These are phyloP conservation scores for Clarireedia monteithiana DNA, from an alignment of 2,329 filamentous ascomycete genomes.

Conservation along the genomic window DNA sequence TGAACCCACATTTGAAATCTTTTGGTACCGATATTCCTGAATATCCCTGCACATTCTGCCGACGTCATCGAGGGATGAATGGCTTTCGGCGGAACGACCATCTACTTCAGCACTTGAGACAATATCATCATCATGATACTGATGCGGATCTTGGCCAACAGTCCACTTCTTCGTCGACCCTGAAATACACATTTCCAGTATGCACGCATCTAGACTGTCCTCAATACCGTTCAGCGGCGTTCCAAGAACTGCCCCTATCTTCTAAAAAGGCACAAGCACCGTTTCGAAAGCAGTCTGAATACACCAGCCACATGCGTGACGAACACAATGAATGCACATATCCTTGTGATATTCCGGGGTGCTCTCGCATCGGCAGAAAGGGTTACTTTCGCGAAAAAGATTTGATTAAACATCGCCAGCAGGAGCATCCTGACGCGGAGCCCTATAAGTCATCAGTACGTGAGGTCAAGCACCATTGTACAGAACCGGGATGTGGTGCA, in stretches of 20 bases:
- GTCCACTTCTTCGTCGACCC: neutral
- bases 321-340: slow-evolving; percentile 30
- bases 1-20: slow-evolving; percentile 24
- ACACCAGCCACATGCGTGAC: slow-evolving; percentile 31
- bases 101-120: slow-evolving; percentile 31
- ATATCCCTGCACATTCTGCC: slow-evolving; percentile 30
- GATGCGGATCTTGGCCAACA: no score
- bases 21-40: slow-evolving; percentile 12
- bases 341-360: slow-evolving; percentile 28
- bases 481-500: no score
- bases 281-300: slow-evolving; percentile 22
- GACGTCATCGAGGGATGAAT: slow-evolving; percentile 26
- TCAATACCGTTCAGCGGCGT: slow-evolving; percentile 7
- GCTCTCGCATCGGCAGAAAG: slow-evolving; percentile 16
- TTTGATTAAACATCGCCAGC: slow-evolving; percentile 12
- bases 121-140: slow-evolving; percentile 31
- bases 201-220: slow-evolving; percentile 12
- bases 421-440: slow-evolving; percentile 6
- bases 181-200: slow-evolving; percentile 7
- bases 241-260: slow-evolving; percentile 9
- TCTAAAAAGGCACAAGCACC: slow-evolving; percentile 2
- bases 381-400: slow-evolving; percentile 20
- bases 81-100: slow-evolving; percentile 34
- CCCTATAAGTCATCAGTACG: neutral
- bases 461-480: no score